phyloP scores from a whole-genome alignment of 139 green algal species.

The Gonium pectorale region DNA sequence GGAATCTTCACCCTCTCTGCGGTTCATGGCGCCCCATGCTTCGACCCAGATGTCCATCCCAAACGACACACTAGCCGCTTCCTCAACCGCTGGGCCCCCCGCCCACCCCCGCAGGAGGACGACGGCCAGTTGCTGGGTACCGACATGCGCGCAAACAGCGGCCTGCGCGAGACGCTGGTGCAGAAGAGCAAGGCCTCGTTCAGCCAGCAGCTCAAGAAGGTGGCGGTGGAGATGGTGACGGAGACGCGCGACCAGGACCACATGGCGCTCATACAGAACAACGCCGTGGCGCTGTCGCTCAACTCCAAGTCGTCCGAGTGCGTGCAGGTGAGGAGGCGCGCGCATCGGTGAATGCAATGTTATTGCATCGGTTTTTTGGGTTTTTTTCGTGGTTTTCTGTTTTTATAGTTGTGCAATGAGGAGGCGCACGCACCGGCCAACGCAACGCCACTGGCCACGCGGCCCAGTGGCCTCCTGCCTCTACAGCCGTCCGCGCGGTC shows the following conservation, averaged over 20 bases:
- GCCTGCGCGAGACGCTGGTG: slow-evolving; percentile 42
- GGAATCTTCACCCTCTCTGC: too few relatives aligned
- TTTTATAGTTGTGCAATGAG: too few relatives aligned
- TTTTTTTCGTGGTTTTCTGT: too few relatives aligned
- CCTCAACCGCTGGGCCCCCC: neutral
- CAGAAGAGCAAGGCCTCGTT: slow-evolving; percentile 48
- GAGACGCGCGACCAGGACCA: slow-evolving; percentile 56
- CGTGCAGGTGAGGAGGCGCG: slow-evolving; percentile 51
- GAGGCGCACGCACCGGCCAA: too few relatives aligned
- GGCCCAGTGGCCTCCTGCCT: too few relatives aligned
- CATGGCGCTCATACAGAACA: slow-evolving; percentile 64
- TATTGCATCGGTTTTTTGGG: too few relatives aligned
- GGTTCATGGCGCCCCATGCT: too few relatives aligned
- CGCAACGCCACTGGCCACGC: too few relatives aligned
- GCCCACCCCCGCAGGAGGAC: slow-evolving; percentile 9
- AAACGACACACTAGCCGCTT: too few relatives aligned
- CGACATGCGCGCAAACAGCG: slow-evolving; percentile 32
- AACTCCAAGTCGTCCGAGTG: slow-evolving; percentile 65
- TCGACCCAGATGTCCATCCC: too few relatives aligned
- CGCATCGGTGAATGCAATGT: too few relatives aligned
- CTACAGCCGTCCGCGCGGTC: too few relatives aligned
- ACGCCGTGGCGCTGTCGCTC: slow-evolving; percentile 59
- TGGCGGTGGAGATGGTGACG: slow-evolving; percentile 63
- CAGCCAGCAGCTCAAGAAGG: slow-evolving; percentile 58
- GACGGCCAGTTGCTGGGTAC: slow-evolving; percentile 30